Evolutionary conservation across 306 rosid genomes (phyloP), one percentile per base, ranked within the genome.

Genomic region (Cucurbita maxima): DNA sequence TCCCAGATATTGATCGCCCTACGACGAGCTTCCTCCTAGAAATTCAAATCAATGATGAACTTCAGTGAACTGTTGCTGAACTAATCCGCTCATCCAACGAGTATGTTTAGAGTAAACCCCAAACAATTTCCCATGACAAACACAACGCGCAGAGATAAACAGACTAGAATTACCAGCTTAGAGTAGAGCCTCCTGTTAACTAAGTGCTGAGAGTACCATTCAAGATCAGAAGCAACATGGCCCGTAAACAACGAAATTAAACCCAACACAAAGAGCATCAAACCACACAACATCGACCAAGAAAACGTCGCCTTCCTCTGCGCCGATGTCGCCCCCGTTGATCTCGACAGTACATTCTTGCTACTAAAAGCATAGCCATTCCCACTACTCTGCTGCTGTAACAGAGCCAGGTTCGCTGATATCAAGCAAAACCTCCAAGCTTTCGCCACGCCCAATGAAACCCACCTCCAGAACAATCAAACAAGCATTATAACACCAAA

Each of bases 141-240:
- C 59, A 61, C 37, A 66, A 66, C 53, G 18, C 45, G 44, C 34
- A 66, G 8, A 9, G 11, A 20, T 50, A 51, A 18, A 57, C 8
- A 22, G 37, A 18, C 47, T 47, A 41, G 8, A 43, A 59, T 48
- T 83, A 86, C 92, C 90, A 79, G 82, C 64, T 75, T 51, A 57
- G 88, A 77, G 84, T 88, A 90, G 62, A 90, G 78, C 47, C 82
- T 55, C 80, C 64, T 88, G 73, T 78, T 84, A 30, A 71, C 87
- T 45, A 92, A 76, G 73, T 92, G 92, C 43, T 86, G 96, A 20
- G 96, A 89, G 82, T 95, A 95, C 95, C 95, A 94, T 77, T 94
- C 99, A 76, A 91, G 92, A 81, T 95, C 87, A 86, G 99, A 95
- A 22, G 88, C 96, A 4, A 91, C 84, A 38, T 95, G 99, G 55